Evolutionary conservation across 2,329 filamentous ascomycete species (phyloP).

Genomic region (Teratosphaeriaceae sp.): DNA sequence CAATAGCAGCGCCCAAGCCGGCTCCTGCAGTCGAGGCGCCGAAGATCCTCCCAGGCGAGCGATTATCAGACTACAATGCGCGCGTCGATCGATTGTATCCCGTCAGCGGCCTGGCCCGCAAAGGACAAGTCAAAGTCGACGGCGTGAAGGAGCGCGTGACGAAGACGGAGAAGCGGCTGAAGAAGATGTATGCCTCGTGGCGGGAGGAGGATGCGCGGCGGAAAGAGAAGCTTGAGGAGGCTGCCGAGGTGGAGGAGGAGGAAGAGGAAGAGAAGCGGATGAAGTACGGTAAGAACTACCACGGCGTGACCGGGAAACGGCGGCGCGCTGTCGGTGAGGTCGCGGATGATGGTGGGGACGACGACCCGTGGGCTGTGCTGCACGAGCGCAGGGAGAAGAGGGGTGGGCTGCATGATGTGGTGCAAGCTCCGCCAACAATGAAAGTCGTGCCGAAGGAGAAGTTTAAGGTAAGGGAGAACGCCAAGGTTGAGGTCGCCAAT

Average conservation of each 20-base stretch:
- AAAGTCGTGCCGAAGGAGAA: constrained; percentile 55
- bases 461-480: constrained; percentile 59
- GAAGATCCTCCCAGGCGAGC: constrained; percentile 77
- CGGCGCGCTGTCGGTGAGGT: constrained; percentile 32
- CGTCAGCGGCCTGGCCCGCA: constrained; percentile 57
- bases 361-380: constrained; percentile 72
- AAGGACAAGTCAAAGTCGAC: constrained; percentile 56
- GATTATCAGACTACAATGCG: constrained; percentile 70
- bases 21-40: constrained; percentile 37
- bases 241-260: constrained; percentile 57
- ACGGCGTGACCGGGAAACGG: constrained; percentile 36
- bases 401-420: constrained; percentile 51
- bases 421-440: constrained; percentile 68
- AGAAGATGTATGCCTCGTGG: constrained; percentile 53
- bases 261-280: constrained; percentile 58
- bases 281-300: constrained; percentile 52
- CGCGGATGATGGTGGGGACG: constrained; percentile 41
- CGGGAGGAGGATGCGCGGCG: constrained; percentile 71
- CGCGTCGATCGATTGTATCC: constrained; percentile 83
- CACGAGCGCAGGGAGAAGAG: constrained; percentile 38
- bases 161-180: constrained; percentile 75
- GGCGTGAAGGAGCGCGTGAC: constrained; percentile 65
- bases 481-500: constrained; percentile 59
- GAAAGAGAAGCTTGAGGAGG: constrained; percentile 70
- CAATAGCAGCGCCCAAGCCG: constrained; percentile 6